Base-by-base conservation (phyloP, 768 basidiomycete species). In the Mycena belliarum region DNA sequence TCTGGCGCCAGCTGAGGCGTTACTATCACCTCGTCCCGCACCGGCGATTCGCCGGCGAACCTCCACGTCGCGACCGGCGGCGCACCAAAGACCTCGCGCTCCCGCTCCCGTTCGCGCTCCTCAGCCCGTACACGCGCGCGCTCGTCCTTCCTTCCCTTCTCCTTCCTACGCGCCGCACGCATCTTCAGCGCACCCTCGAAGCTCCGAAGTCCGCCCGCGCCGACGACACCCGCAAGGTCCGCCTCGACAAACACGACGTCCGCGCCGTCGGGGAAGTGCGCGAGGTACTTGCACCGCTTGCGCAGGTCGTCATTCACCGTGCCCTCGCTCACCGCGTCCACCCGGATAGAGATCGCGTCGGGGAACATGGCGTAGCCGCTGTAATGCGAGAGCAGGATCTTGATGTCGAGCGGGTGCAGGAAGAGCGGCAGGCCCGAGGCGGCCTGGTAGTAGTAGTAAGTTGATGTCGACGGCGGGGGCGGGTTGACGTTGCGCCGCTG, bases 361-460 rank as follows among this genome's bases (percentile, higher is more conserved):
- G 96, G 96, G 74, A 98, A 94, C 1, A 87, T 81, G 1, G 87
- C 74, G 66, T 98, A 98, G 60, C 79, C 80, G 66, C 80, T 80
- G 72, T 87, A 98, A 69, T 95, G 89, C 14, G 92, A 82, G 41
- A 95, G 78, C 24, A 99, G 80, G 59, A 97, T 93, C 73, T 87
- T 89, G 73, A 97, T 98, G 70, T 99, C 96, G 28, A 99, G 82
- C 3, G 96, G 96, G 67, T 97, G 94, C 12, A 99, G 84, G 78
- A 91, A 99, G 64, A 97, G 81, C 11, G 93, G 90, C 55, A 91
- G 79, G 14, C 97, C 97, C 2, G 92, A 91, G 0, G 93, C 86
- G 18, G 94, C 90, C 71, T 98, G 97, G 71, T 98, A 99, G 73
- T 90, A 99, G 69, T 90, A 95, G 74, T 96, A 99, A 10, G 93